phyloP scores from a whole-genome alignment of 2,329 filamentous ascomycete species.

The Graphilbum fragrans region DNA sequence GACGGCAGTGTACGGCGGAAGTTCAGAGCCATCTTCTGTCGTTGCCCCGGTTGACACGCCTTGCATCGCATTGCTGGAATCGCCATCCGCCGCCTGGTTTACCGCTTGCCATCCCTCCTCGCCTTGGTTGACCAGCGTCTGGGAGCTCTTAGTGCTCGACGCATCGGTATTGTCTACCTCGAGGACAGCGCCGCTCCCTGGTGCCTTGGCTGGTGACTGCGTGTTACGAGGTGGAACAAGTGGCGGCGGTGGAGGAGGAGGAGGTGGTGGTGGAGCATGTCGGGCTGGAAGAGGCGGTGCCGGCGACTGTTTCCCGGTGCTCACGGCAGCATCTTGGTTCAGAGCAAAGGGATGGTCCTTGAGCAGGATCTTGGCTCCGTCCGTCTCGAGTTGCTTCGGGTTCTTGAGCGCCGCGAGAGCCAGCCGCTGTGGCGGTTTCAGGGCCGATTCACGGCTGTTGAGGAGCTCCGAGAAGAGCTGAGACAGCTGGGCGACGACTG shows the following conservation, averaged over 20 bases:
- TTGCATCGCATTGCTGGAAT: not conserved
- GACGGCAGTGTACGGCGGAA: not conserved
- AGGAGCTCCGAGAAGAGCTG: slow-evolving; percentile 61
- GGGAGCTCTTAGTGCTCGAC: slow-evolving; percentile 35
- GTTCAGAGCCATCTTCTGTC: not conserved
- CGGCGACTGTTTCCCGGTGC: slow-evolving; percentile 4
- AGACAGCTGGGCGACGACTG: slow-evolving; percentile 65
- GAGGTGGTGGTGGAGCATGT: slow-evolving; percentile 27
- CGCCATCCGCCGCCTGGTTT: slow-evolving; percentile 3
- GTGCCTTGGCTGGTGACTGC: slow-evolving; percentile 11
- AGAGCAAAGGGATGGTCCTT: slow-evolving; percentile 1
- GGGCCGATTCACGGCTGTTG: slow-evolving; percentile 44
- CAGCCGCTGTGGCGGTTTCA: slow-evolving; percentile 63
- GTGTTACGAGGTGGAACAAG: slow-evolving; percentile 15
- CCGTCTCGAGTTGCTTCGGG: slow-evolving; percentile 14
- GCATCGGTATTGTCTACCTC: slow-evolving; percentile 23
- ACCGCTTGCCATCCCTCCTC: slow-evolving; percentile 24
- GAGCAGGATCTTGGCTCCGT: slow-evolving; percentile 7
- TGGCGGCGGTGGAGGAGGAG: slow-evolving; percentile 20
- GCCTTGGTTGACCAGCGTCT: slow-evolving; percentile 35
- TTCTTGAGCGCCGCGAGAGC: slow-evolving; percentile 62
- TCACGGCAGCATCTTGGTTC: slow-evolving; percentile 3
- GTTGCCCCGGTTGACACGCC: not conserved
- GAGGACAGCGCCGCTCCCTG: slow-evolving; percentile 12
- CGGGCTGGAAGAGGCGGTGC: slow-evolving; percentile 37